Evolutionary conservation across 1,139 yeast species (phyloP).

Genomic region (Geotrichum candidum): DNA sequence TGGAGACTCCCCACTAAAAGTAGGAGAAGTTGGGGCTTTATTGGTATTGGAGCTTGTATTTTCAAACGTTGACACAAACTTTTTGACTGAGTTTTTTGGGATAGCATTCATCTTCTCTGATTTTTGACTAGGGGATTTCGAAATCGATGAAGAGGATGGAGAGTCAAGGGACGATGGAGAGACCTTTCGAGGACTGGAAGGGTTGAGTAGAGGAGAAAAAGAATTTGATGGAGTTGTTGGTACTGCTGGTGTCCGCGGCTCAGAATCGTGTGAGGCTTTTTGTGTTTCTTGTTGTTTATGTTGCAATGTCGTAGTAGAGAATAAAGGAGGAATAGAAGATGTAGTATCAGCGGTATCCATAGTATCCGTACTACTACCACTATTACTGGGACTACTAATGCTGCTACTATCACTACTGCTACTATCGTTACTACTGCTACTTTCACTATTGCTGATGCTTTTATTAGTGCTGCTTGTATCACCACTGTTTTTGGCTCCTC

Average conservation of each 20-base stretch:
- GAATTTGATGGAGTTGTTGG: too few species aligned
- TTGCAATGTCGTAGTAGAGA: background rate
- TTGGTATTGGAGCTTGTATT: background rate
- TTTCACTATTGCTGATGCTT: background rate
- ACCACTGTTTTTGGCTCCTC: background rate
- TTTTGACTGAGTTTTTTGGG: slow-evolving; percentile 6
- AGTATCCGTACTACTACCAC: background rate
- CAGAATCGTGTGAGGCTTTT: background rate
- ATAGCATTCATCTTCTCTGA: background rate
- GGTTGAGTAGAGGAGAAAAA: background rate
- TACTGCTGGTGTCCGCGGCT: background rate
- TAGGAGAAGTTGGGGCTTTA: background rate
- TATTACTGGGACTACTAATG: background rate
- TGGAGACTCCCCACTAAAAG: background rate
- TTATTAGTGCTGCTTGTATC: background rate
- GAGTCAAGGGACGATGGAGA: background rate
- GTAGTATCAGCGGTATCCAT: background rate
- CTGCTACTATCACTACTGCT: background rate
- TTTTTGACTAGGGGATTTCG: background rate
- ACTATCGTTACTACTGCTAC: background rate
- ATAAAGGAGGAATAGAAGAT: background rate
- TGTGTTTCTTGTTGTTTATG: background rate
- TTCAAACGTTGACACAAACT: slow-evolving; percentile 6
- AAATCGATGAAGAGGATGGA: background rate
- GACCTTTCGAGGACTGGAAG: background rate